Evolutionary conservation across 2,329 filamentous ascomycete genomes (phyloP), one percentile per base, ranked within the genome.

Genomic region (Chaetothyriales sp.): DNA sequence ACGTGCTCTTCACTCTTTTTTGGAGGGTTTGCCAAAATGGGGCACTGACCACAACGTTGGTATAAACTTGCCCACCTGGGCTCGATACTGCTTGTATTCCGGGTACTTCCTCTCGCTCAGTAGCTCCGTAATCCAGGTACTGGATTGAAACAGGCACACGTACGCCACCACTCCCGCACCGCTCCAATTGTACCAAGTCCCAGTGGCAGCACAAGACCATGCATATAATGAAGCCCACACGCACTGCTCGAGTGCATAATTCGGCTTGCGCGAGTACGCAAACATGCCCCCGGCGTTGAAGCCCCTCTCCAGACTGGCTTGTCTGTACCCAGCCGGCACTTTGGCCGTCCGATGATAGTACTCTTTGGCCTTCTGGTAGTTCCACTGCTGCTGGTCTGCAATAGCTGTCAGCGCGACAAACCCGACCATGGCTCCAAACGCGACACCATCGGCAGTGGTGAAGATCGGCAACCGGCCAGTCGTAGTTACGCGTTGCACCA

Each of bases 331-430:
- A 4, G 70, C 67, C 0, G 86, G 80, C 2, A 90, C 75, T 64
- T 85, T 85, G 47, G 81, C 86, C 1, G 82, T 83, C 56, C 80
- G 74, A 56, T 80, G 78, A 67, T 95, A 97, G 44, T 78, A 67
- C 46, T 77, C 71, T 70, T 95, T 97, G 47, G 89, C 89, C 15
- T 71, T 70, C 66, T 98, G 89, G 70, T 82, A 98, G 57, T 80
- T 75, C 89, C 89, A 98, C 69, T 95, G 89, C 66, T 95, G 88
- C 57, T 89, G 83, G 66, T 98, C 92, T 63, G 88, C 86, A 63
- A 95, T 78, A 68, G 78, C 87, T 62, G 95, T 78, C 49, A 83
- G 63, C n/a, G 82, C 66, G 18, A 85, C 70, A 51, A 69, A 71
- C 56, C 82, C 70, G 45, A 83, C 69, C 44, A 70, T 61, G 52